Conservation (phyloP, 2,329 filamentous ascomycete species). For the Boeremia exigua region DNA sequence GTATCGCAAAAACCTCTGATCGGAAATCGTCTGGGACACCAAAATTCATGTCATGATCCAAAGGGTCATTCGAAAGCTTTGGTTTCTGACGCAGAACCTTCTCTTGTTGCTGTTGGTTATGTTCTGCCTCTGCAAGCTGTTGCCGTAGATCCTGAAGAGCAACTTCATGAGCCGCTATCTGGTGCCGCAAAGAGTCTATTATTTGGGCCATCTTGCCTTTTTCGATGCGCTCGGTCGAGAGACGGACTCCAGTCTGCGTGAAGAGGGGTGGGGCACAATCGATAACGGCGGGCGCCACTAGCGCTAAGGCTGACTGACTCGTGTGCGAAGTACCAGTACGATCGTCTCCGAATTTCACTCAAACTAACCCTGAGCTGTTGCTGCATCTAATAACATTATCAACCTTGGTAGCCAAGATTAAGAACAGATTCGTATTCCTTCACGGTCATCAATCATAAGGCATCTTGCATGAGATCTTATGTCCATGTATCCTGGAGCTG, state of each 20-base stretch:
- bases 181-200: slow-evolving; percentile 49
- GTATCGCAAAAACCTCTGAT: slow-evolving; percentile 49
- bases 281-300: slow-evolving; percentile 1
- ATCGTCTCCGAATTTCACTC: too few species aligned
- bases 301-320: background rate
- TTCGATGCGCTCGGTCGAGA: background rate
- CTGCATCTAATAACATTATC: too few species aligned
- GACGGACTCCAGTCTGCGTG: slow-evolving; percentile 4
- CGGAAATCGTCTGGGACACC: slow-evolving; percentile 53
- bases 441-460: too few species aligned
- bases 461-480: too few species aligned
- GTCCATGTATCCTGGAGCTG: too few species aligned
- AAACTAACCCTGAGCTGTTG: too few species aligned
- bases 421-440: too few species aligned
- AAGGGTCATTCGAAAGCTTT: slow-evolving; percentile 27
- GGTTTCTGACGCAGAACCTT: slow-evolving; percentile 29
- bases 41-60: slow-evolving; percentile 48
- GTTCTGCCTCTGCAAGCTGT: slow-evolving; percentile 53
- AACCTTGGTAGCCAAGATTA: too few species aligned
- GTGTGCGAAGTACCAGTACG: background rate
- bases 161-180: slow-evolving; percentile 52
- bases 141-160: slow-evolving; percentile 49
- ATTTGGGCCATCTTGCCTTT: slow-evolving; percentile 16
- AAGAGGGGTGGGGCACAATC: slow-evolving; percentile 4
- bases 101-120: slow-evolving; percentile 36